Evolutionary conservation across 1,284 basidiomycete genomes (phyloP).

Genomic region (Tylopilus orsonianus): DNA sequence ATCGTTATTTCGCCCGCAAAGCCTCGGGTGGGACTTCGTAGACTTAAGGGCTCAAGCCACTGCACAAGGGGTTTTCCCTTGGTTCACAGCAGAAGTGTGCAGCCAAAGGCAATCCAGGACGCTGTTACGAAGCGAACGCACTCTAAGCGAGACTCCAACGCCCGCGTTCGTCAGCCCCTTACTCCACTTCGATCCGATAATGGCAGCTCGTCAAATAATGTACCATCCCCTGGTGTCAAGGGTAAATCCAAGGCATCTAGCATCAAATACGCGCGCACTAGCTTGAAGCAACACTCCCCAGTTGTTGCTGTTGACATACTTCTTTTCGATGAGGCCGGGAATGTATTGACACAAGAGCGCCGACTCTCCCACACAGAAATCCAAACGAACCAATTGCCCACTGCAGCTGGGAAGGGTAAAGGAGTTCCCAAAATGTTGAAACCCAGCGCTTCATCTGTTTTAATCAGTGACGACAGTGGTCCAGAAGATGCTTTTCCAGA

Average conservation of each 20-base stretch:
- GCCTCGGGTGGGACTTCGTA: constrained; percentile 10
- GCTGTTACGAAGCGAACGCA: constrained; percentile 12
- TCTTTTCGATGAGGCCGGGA: constrained; percentile 58
- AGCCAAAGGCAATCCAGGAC: constrained; percentile 8
- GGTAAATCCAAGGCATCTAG: constrained; percentile 30
- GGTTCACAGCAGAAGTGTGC: constrained; percentile 15
- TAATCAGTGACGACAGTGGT: constrained; percentile 33
- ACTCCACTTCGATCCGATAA: constrained; percentile 33
- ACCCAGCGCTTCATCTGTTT: constrained; percentile 15
- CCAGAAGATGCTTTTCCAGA: constrained; percentile 16
- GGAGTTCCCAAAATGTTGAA: neutral
- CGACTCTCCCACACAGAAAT: constrained; percentile 43
- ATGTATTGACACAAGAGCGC: constrained; percentile 54
- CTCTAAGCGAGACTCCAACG: constrained; percentile 15
- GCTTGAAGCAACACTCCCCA: constrained; percentile 42
- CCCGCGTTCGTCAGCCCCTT: constrained; percentile 28
- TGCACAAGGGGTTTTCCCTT: constrained; percentile 21
- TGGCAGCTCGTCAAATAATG: constrained; percentile 9
- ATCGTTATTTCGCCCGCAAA: constrained; percentile 27
- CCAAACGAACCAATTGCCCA: constrained; percentile 27
- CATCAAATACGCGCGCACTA: constrained; percentile 34
- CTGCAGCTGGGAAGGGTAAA: constrained; percentile 10
- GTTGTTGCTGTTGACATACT: constrained; percentile 66
- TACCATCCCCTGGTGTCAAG: constrained; percentile 11
- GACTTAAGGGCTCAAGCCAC: constrained; percentile 8